Conservation (phyloP, 306 rosid genomes). For the Quercus suber region DNA sequence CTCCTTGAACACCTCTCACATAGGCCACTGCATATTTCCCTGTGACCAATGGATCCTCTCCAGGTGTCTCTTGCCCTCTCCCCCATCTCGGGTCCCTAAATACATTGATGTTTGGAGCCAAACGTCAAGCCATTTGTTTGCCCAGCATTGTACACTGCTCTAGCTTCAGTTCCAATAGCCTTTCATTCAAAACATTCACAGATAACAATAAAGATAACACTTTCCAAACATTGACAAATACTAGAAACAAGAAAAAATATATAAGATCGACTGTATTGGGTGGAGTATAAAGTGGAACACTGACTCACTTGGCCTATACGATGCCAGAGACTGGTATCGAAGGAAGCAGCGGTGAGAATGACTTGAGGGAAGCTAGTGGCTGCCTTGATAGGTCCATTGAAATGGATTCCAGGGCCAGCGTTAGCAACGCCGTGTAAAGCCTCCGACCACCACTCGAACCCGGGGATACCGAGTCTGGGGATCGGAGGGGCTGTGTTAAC, state of each 20-base stretch:
- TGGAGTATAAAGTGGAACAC: too few relatives aligned
- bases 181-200: background rate
- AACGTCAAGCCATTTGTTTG: slow-evolving; percentile 83
- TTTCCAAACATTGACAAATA: too few relatives aligned
- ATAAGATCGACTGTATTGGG: background rate
- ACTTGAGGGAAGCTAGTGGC: slow-evolving; percentile 98
- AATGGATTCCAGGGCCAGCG: slow-evolving; percentile 50
- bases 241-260: too few relatives aligned
- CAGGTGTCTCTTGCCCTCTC: slow-evolving; percentile 94
- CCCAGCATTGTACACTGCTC: slow-evolving; percentile 79
- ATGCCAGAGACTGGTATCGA: slow-evolving; percentile 77
- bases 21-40: slow-evolving; percentile 62
- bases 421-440: slow-evolving; percentile 75
- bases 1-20: slow-evolving; percentile 88
- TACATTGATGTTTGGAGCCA: slow-evolving; percentile 90
- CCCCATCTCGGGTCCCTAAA: slow-evolving; percentile 98
- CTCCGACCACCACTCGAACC: slow-evolving; percentile 89
- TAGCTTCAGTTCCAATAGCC: slow-evolving; percentile 72
- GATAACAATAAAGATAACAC: background rate
- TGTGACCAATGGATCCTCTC: slow-evolving; percentile 75
- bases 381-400: slow-evolving; percentile 36
- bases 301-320: slow-evolving; percentile 57
- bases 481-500: slow-evolving; percentile 81
- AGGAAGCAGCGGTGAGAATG: slow-evolving; percentile 80
- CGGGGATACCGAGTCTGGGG: slow-evolving; percentile 80